Evolutionary conservation across 768 basidiomycete genomes (phyloP), one percentile per base, ranked within the genome.

Genomic region (Mrakia blollopis): DNA sequence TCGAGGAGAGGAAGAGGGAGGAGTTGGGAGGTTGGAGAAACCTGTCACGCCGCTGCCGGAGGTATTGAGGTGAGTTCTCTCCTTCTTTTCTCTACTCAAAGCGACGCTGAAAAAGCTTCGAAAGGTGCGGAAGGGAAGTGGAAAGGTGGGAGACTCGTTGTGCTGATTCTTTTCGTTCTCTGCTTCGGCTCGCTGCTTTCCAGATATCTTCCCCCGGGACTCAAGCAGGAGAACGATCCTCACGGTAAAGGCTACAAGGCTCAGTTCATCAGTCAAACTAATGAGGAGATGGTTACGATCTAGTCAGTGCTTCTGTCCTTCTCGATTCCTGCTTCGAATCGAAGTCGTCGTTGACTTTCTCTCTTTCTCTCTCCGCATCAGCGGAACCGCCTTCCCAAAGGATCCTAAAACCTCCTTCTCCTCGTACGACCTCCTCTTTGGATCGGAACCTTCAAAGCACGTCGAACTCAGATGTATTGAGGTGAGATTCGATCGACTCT

Each of bases 391-490:
- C 28, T 74, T 74, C 35, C 41, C 35, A 7, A 74, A 74, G 47
- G 63, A 67, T 30, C 39, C 62, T 3, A 50, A 67, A 21, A 44
- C 30, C 28, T 50, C 41, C 73, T 62, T 65, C 63, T 67, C 47
- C 28, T 63, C 73, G 16, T 74, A 63, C 61, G 73, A 74, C 30
- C 73, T 74, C 23, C 63, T 74, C 41, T 67, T 74, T 23, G 73
- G 47, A n/a, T 10, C 32, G 0, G 21, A 25, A 3, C 30, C 32
- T 2, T 41, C 73, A 0, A 62, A 62, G n/a, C 73, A 74, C 30
- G 73, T 74, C 73, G 73, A 74, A 47, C 30, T 74, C 13, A 25
- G 73, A 5, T 74, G 73, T 41, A 62, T 67, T 23, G 73, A 74
- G 44, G 73, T 74, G 37, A 73, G 11, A 41, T 41, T 11, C 39